Percentiles rank a stretch among this genome's conserved stretches.
Evolutionary conservation across 441 rosid species (phyloP).

Genomic region (Pelargonium myrrhifolium): DNA sequence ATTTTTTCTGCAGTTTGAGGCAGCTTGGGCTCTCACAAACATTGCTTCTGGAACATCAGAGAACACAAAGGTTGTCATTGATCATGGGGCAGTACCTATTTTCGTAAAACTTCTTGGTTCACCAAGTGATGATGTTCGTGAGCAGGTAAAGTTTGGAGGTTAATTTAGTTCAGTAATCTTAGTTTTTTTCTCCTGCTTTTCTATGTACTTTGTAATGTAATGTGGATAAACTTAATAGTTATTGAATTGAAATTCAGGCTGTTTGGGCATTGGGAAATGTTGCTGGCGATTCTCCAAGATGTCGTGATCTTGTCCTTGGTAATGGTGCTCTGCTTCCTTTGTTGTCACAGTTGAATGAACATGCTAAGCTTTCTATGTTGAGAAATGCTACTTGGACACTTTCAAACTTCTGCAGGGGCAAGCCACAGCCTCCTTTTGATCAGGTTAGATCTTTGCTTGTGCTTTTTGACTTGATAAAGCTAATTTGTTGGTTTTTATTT

Average conservation of each 20-base stretch:
- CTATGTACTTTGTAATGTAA: neutral
- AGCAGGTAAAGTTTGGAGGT: conserved; percentile 45
- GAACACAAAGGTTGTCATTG: conserved; percentile 70
- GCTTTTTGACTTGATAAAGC: neutral
- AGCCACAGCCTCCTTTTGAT: conserved; percentile 84
- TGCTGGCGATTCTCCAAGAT: conserved; percentile 87
- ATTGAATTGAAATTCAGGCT: conserved; percentile 44
- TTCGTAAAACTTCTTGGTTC: conserved; percentile 77
- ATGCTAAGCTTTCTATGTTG: conserved; percentile 78
- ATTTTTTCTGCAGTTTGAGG: conserved; percentile 49
- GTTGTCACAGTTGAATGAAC: conserved; percentile 62
- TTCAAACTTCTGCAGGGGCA: conserved; percentile 84
- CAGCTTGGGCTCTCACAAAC: conserved; percentile 80
- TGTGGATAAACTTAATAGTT: neutral
- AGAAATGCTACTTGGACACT: conserved; percentile 95
- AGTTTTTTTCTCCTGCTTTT: neutral
- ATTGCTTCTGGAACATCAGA: conserved; percentile 89
- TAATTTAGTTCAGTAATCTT: neutral
- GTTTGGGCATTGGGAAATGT: conserved; percentile 93
- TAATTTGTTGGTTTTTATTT: too few relatives aligned
- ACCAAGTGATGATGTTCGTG: conserved; percentile 81
- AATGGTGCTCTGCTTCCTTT: conserved; percentile 62
- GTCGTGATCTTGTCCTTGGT: conserved; percentile 79
- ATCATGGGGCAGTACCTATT: conserved; percentile 73
- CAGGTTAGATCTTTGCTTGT: conserved; percentile 34